Base-by-base conservation (phyloP, 1,284 basidiomycete genomes). In the Pseudozyma thailandica region DNA sequence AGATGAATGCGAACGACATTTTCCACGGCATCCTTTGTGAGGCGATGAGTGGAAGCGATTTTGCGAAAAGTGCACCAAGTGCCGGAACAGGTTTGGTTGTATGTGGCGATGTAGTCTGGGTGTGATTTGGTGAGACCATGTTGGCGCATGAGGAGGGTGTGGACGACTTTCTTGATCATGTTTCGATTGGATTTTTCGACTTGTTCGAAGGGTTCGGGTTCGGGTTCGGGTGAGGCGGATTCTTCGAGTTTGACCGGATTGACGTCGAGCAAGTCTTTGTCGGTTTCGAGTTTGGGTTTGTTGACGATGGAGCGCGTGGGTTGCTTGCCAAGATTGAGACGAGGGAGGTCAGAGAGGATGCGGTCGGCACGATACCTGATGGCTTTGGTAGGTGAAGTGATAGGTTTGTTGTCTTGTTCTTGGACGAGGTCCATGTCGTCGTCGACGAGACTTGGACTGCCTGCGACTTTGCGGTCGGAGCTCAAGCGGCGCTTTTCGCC, bases 41-140 rank as follows among this genome's bases (percentile, higher is more conserved):
- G 64, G 4, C 25, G 50, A 30, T 42, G 28, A 42, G 45, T 21
- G 13, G 52, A 38, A 39, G 59, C 70, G 26, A 58, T 33, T 20
- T 53, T 53, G 56, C 70, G 63, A 33, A 72, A 68, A 8, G 64
- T 54, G 70, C 64, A 68, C 70, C 70, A 72, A 23, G 74, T 68
- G 39, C 73, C 73, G 15, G 64, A 59, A 52, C 74, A 79, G 1
- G 77, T 71, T 37, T 68, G 60, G 45, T 56, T 62, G 69, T 72
- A 79, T 38, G 71, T 70, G 18, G 71, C 70, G 18, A 70, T 52
- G 57, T 74, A 79, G 53, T 74, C 77, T 3, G 63, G 43, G 20
- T 75, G 52, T 4, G 57, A 37, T 25, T 71, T 71, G 39, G 53
- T 33, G 15, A 64, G 50, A 42, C 48, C 48, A 30, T 64, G 35